A percentile compares a stretch with the other conserved stretches of the same genome.
phyloP scores from a whole-genome alignment of 176 grass and related monocot genomes.

The Bonia amplexicaulis region DNA sequence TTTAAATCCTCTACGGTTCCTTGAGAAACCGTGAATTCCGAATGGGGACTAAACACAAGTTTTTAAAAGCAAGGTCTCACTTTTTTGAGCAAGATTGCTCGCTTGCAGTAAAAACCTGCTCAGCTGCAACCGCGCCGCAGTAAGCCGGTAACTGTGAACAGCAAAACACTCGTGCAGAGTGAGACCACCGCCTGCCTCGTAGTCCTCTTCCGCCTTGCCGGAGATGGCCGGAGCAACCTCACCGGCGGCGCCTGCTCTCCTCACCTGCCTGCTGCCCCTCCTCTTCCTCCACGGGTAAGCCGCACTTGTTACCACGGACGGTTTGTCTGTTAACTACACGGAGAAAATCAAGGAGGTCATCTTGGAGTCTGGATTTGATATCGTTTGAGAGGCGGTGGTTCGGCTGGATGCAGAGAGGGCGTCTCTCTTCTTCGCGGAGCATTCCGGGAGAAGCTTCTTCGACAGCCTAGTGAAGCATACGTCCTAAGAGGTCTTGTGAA shows the following conservation, averaged over 20 bases:
- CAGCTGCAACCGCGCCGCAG: not conserved
- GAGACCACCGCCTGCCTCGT: not conserved
- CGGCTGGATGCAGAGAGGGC: constrained; percentile 52
- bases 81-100: not conserved
- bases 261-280: not conserved
- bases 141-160: not conserved
- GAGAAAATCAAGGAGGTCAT: constrained; percentile 61
- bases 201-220: not conserved
- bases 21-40: too few species aligned
- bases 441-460: constrained; percentile 78
- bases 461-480: constrained; percentile 69
- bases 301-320: constrained; percentile 68
- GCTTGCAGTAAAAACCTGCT: not conserved
- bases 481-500: not conserved
- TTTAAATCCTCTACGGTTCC: too few species aligned
- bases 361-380: constrained; percentile 62
- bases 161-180: not conserved
- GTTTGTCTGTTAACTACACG: constrained; percentile 53
- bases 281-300: constrained; percentile 33
- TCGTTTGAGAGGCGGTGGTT: constrained; percentile 47
- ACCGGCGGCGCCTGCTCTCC: not conserved
- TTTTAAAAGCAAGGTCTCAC: too few species aligned
- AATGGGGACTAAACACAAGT: too few species aligned
- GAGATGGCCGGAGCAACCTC: constrained; percentile 30
- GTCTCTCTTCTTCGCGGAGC: constrained; percentile 69